phyloP scores from a whole-genome alignment of 495 filamentous ascomycete species.

The Aspergillus homomorphus region DNA sequence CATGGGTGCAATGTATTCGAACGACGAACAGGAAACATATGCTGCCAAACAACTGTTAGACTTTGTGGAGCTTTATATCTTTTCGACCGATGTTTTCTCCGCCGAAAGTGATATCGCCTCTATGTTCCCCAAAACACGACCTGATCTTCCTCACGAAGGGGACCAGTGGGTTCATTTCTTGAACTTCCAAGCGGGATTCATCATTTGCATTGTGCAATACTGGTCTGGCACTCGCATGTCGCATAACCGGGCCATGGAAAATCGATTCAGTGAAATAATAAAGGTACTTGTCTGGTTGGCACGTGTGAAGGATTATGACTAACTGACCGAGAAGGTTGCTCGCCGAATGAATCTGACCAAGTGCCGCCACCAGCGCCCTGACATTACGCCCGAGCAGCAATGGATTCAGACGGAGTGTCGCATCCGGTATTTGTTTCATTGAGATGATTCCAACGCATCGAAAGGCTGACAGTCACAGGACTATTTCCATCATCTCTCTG shows the following conservation, averaged over 20 bases:
- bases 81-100: slow-evolving; percentile 41
- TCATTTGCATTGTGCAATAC: slow-evolving; percentile 43
- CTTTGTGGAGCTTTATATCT: slow-evolving; percentile 46
- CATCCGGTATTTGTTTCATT: slow-evolving; percentile 30
- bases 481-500: slow-evolving; percentile 36
- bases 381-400: slow-evolving; percentile 28
- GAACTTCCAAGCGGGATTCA: slow-evolving; percentile 43
- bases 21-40: slow-evolving; percentile 35
- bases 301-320: not conserved
- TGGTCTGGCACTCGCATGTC: slow-evolving; percentile 43
- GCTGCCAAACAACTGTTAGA: slow-evolving; percentile 43
- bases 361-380: slow-evolving; percentile 30
- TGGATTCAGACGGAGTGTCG: slow-evolving; percentile 49
- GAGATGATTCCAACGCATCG: not conserved
- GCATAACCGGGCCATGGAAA: slow-evolving; percentile 45
- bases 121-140: slow-evolving; percentile 15
- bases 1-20: slow-evolving; percentile 50
- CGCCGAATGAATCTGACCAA: slow-evolving; percentile 38
- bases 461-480: slow-evolving; percentile 26
- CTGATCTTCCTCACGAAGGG: slow-evolving; percentile 20
- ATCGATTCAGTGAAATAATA: slow-evolving; percentile 42
- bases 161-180: slow-evolving; percentile 42
- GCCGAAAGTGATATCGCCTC: slow-evolving; percentile 40
- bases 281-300: slow-evolving; percentile 23
- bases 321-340: slow-evolving; percentile 27